Percentiles rank a stretch among this genome's conserved stretches.
Conservation (phyloP, 371 early-diverging fungal species). For the Apophysomyces ossiformis region DNA sequence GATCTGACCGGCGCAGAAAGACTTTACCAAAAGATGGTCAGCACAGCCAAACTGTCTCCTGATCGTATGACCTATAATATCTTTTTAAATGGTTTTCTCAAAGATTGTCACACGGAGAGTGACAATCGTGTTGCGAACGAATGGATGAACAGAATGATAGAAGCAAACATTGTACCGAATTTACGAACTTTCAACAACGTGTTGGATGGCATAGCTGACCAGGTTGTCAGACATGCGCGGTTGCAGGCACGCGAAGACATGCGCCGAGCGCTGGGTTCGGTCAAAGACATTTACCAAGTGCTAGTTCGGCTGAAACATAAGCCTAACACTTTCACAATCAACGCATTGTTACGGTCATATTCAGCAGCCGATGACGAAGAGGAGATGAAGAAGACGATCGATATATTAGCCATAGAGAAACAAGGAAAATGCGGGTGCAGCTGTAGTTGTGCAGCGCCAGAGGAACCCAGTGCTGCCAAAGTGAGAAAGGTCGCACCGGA, state of each 20-base stretch:
- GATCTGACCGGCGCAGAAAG: slow-evolving; percentile 9
- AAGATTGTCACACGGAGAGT: slow-evolving; percentile 15
- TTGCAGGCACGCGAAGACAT: slow-evolving; percentile 21
- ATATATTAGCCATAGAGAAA: slow-evolving; percentile 19
- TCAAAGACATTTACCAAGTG: slow-evolving; percentile 21
- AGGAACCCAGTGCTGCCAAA: not conserved
- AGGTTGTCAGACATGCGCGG: slow-evolving; percentile 20
- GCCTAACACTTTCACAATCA: slow-evolving; percentile 24
- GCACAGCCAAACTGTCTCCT: slow-evolving; percentile 20
- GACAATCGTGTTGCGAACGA: slow-evolving; percentile 21
- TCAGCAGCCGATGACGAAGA: slow-evolving; percentile 29
- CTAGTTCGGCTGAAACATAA: slow-evolving; percentile 24
- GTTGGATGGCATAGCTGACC: slow-evolving; percentile 29
- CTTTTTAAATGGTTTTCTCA: slow-evolving; percentile 26
- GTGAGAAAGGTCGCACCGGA: slow-evolving; percentile 23
- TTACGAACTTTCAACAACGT: slow-evolving; percentile 28
- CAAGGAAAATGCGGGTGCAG: slow-evolving; percentile 19
- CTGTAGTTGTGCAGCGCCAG: slow-evolving; percentile 10
- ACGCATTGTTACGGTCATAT: slow-evolving; percentile 27
- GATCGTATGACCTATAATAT: slow-evolving; percentile 35
- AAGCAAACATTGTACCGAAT: slow-evolving; percentile 27
- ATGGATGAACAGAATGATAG: slow-evolving; percentile 37
- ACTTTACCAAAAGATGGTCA: not conserved
- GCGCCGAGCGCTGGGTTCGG: slow-evolving; percentile 14
- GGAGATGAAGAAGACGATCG: slow-evolving; percentile 27